Evolutionary conservation across 768 basidiomycete genomes (phyloP), one percentile per base, ranked within the genome.

Genomic region (Pleurotus sapidus): DNA sequence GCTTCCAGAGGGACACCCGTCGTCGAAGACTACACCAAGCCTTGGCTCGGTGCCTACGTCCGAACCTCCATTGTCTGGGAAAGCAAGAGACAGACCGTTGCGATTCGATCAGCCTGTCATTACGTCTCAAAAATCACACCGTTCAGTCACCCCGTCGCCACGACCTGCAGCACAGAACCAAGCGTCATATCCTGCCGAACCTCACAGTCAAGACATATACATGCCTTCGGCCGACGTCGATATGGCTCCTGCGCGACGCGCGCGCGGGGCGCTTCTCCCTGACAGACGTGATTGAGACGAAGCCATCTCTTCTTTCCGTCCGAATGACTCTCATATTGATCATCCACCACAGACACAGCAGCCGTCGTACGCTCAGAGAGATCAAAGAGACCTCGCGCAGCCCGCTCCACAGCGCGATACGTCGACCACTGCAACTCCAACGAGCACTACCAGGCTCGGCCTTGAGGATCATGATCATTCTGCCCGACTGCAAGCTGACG

Each of bases 381-480:
- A 53, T 6, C 12, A 20, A 40, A 38, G 57, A 38, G 42, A 58
- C 46, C 20, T 40, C 59, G 6, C 14, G n/a, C 23, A 56, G 55
- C 43, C 43, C n/a, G 25, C 38, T 18, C 18, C 43, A 45, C 55
- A 17, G n/a, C 58, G 46, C 57, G 49, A 39, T 30, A 9, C 6
- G 27, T 7, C 27, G 27, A 30, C 27, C 27, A 8, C 27, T 30
- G 27, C 27, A 30, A 30, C 27, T n/a, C 39, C 38, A 46, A 57
- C 23, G 55, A 56, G 40, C 46, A 27, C 25, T 23, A 54, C 43
- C 48, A 23, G 17, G 40, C 60, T 61, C 27, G 27, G 7, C 27
- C 27, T 60, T 63, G 57, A 60, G 34, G 58, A 55, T 55, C 61
- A 60, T 51, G 57, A 49, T 60, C 56, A 47, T 60, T 27, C 46